Evolutionary conservation across 495 filamentous ascomycete genomes (phyloP).

Genomic region (Penicillium salamii): DNA sequence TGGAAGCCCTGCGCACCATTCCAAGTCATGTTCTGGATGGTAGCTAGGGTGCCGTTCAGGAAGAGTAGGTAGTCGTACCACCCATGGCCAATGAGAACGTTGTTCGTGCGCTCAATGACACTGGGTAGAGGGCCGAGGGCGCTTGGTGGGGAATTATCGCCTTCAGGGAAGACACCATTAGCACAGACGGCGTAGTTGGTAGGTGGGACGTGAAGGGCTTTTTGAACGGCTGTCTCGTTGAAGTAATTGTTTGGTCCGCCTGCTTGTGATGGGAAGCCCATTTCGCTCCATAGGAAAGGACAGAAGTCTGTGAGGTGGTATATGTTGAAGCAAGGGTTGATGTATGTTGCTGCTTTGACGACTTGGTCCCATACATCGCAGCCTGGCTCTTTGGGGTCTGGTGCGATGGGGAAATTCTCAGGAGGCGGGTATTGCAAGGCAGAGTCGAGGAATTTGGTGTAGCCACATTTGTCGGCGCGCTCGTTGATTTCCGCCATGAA

Average conservation of each 20-base stretch:
- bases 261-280: conserved; percentile 68
- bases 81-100: conserved; percentile 68
- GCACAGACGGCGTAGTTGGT: conserved; percentile 63
- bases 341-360: conserved; percentile 47
- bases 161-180: conserved; percentile 53
- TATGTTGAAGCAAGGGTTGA: conserved; percentile 81
- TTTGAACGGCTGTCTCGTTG: conserved; percentile 71
- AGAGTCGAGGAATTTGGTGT: conserved; percentile 55
- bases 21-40: conserved; percentile 87
- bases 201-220: conserved; percentile 66
- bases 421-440: conserved; percentile 69
- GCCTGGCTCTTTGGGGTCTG: conserved; percentile 25
- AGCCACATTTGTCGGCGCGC: conserved; percentile 60
- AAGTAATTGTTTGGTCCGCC: conserved; percentile 66
- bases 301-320: conserved; percentile 76
- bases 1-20: conserved; percentile 69
- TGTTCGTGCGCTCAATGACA: conserved; percentile 70
- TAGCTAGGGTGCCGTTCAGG: conserved; percentile 64
- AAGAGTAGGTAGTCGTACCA: conserved; percentile 56
- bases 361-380: conserved; percentile 61
- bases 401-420: conserved; percentile 49
- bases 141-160: conserved; percentile 47
- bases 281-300: conserved; percentile 67
- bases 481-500: conserved; percentile 58
- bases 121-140: conserved; percentile 54